phyloP scores from a whole-genome alignment of 2,329 filamentous ascomycete species.

The Trichoderma sp. region DNA sequence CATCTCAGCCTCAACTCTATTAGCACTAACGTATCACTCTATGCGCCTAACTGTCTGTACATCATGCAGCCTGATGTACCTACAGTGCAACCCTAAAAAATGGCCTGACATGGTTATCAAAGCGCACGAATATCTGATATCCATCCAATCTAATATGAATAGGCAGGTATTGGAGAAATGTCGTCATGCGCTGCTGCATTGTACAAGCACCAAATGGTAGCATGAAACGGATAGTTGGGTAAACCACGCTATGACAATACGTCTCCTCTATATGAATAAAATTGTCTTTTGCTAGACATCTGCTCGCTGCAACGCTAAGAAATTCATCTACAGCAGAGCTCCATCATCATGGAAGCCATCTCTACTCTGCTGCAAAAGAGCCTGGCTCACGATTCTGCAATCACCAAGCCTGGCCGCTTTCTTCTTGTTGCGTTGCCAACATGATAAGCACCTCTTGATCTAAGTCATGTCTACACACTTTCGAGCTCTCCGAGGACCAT shows the following conservation, averaged over 20 bases:
- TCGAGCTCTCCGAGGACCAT: constrained; percentile 12
- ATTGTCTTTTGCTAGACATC: background rate
- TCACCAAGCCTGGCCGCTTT: background rate
- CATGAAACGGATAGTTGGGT: background rate
- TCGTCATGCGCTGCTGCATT: background rate
- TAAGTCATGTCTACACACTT: constrained; percentile 15
- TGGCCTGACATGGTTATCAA: background rate
- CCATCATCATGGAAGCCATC: background rate
- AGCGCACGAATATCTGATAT: background rate
- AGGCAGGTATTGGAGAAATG: background rate
- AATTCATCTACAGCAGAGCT: background rate
- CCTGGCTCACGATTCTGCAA: background rate
- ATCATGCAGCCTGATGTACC: background rate
- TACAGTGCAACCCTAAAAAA: background rate
- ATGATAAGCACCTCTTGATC: constrained; percentile 17
- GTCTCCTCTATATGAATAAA: background rate
- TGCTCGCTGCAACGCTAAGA: background rate
- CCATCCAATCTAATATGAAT: background rate
- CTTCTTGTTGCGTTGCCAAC: background rate
- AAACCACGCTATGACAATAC: background rate
- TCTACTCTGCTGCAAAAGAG: background rate
- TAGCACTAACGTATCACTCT: background rate
- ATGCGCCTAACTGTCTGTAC: background rate
- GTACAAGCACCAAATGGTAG: background rate
- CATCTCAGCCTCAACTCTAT: background rate